These are phyloP conservation scores for Aureobasidium zeae DNA, from an alignment of 2,329 filamentous ascomycete species.

Conservation along the genomic window DNA sequence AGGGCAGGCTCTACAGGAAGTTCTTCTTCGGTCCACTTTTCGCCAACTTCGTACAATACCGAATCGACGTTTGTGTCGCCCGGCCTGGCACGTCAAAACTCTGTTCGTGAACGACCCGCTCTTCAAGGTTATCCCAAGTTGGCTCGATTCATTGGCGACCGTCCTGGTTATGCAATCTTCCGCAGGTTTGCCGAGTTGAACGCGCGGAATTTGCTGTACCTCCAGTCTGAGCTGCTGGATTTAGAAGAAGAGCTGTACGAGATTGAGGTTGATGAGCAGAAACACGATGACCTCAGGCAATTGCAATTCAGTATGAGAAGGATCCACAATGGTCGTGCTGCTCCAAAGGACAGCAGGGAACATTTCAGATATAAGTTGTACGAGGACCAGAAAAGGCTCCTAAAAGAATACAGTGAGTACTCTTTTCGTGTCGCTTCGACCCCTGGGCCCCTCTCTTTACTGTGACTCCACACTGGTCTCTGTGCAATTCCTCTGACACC, in stretches of 20 bases:
- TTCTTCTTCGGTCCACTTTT: conserved; percentile 9
- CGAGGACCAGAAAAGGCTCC: conserved; percentile 10
- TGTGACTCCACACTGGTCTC: not conserved
- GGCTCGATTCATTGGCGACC: conserved; percentile 18
- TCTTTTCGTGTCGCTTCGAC: not conserved
- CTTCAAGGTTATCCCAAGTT: conserved; percentile 21
- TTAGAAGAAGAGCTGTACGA: conserved; percentile 22
- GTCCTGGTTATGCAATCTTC: conserved; percentile 21
- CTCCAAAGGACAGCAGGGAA: not conserved
- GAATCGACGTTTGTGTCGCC: conserved; percentile 16
- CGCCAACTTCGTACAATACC: conserved; percentile 1
- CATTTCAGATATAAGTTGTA: conserved; percentile 8
- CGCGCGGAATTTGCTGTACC: conserved; percentile 22
- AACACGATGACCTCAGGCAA: conserved; percentile 17
- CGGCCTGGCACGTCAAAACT: conserved; percentile 16
- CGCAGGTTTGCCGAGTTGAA: conserved; percentile 21
- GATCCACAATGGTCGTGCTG: not conserved
- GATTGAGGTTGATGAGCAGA: conserved; percentile 16
- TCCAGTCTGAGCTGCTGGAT: conserved; percentile 22
- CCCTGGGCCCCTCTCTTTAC: not conserved
- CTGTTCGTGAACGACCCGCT: conserved; percentile 15
- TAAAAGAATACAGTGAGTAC: conserved; percentile 18
- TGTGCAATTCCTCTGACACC: not conserved
- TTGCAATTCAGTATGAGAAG: conserved; percentile 18
- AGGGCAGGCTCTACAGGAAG: not conserved